phyloP scores from a whole-genome alignment of 2,329 filamentous ascomycete species.

The Phaeoacremonium minimum region DNA sequence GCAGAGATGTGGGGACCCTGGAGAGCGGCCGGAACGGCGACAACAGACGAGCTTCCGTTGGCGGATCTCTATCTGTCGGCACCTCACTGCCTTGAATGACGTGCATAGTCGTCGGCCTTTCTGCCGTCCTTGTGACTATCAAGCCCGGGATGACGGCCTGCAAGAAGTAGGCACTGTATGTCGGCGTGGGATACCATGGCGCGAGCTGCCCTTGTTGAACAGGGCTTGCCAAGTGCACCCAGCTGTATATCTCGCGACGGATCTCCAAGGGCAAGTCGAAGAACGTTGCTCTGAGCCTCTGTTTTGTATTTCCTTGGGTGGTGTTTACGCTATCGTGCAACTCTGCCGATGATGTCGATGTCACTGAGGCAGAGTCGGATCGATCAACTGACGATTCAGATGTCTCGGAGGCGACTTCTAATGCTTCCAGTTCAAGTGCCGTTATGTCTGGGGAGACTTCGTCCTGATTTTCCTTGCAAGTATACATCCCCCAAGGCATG shows the following conservation, averaged over 20 bases:
- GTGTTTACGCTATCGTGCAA: too few species aligned
- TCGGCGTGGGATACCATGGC: constrained; percentile 31
- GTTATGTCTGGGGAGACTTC: too few species aligned
- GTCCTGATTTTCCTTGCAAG: too few species aligned
- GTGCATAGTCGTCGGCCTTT: neutral
- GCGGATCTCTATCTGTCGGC: neutral
- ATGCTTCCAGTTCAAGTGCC: too few species aligned
- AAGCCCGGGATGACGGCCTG: constrained; percentile 9
- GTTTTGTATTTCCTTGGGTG: constrained; percentile 4
- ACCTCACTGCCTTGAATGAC: constrained; percentile 1
- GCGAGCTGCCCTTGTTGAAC: constrained; percentile 31
- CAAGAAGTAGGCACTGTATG: constrained; percentile 24
- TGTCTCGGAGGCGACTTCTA: too few species aligned
- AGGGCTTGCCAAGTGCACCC: constrained; percentile 32
- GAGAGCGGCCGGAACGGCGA: constrained; percentile 29
- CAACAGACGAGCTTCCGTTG: constrained; percentile 14
- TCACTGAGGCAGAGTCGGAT: too few species aligned
- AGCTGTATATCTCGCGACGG: constrained; percentile 40
- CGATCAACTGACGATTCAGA: too few species aligned
- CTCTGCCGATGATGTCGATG: too few species aligned
- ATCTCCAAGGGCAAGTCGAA: constrained; percentile 38
- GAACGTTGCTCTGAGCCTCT: constrained; percentile 13
- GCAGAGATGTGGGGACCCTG: constrained; percentile 33
- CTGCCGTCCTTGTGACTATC: constrained; percentile 1
- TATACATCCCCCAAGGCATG: too few species aligned